A percentile compares a stretch with the other conserved stretches of the same genome.
phyloP scores from a whole-genome alignment of 768 basidiomycete species.

The Sporobolomyces roseus region DNA sequence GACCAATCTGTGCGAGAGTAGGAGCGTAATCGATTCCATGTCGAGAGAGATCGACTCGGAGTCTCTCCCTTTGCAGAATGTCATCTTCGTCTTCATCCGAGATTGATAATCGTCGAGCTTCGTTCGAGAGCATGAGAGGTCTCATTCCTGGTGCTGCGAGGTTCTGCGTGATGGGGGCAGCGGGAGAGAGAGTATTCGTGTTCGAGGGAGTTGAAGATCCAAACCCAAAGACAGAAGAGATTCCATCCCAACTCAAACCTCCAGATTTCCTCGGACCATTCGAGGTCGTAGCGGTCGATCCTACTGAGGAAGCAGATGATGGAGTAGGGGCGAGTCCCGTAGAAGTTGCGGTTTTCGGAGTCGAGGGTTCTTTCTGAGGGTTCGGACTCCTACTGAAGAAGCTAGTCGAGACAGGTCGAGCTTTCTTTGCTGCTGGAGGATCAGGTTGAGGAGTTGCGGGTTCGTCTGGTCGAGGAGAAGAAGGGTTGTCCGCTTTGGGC shows the following conservation, averaged over 20 bases:
- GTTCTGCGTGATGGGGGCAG: slow-evolving; percentile 54
- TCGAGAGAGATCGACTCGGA: slow-evolving; percentile 85
- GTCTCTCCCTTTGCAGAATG: slow-evolving; percentile 66
- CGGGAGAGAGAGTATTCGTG: slow-evolving; percentile 41
- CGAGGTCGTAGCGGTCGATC: not conserved
- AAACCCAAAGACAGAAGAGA: slow-evolving; percentile 51
- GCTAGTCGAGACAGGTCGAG: slow-evolving; percentile 10
- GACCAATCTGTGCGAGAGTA: slow-evolving; percentile 33
- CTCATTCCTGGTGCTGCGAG: slow-evolving; percentile 63
- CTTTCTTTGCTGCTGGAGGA: not conserved
- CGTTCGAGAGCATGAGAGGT: slow-evolving; percentile 50
- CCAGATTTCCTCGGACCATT: slow-evolving; percentile 18
- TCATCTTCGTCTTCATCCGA: slow-evolving; percentile 76
- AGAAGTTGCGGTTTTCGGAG: not conserved
- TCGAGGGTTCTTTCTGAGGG: slow-evolving; percentile 7
- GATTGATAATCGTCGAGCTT: slow-evolving; percentile 74
- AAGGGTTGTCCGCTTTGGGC: slow-evolving; percentile 14
- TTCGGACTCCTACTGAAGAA: slow-evolving; percentile 42
- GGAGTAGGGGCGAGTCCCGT: not conserved
- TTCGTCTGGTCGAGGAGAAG: not conserved
- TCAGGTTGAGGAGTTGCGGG: not conserved
- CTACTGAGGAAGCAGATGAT: slow-evolving; percentile 3
- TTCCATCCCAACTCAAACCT: slow-evolving; percentile 25
- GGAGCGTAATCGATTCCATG: slow-evolving; percentile 70
- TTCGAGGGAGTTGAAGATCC: slow-evolving; percentile 68